phyloP scores from a whole-genome alignment of 495 filamentous ascomycete species.

The Podospora pseudoanserina region DNA sequence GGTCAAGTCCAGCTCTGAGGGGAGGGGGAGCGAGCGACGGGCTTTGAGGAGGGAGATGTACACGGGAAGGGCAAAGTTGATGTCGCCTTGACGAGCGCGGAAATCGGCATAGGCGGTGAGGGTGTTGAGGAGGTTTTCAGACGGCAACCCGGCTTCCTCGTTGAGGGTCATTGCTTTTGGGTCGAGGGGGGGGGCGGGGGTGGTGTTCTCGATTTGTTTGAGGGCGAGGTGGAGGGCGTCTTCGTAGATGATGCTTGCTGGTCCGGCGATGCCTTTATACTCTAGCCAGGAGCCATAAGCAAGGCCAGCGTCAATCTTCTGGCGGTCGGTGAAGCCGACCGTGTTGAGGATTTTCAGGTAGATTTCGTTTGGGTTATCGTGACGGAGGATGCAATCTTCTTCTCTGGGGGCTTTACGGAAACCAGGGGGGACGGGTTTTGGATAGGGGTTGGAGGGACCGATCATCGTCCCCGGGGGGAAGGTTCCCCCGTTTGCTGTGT shows the following conservation, averaged over 20 bases:
- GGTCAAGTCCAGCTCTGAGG: constrained; percentile 8
- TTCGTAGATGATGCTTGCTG: constrained; percentile 30
- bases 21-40: constrained; percentile 44
- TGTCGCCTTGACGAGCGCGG: constrained; percentile 61
- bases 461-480: constrained; percentile 68
- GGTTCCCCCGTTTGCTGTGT: constrained; percentile 59
- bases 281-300: constrained; percentile 80
- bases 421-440: constrained; percentile 63
- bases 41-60: constrained; percentile 80
- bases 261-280: constrained; percentile 57
- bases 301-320: constrained; percentile 73
- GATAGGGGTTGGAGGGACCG: constrained; percentile 78
- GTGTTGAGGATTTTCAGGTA: constrained; percentile 78
- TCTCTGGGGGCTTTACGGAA: constrained; percentile 58
- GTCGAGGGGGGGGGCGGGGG: constrained; percentile 54
- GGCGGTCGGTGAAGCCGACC: constrained; percentile 65
- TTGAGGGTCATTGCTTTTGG: constrained; percentile 57
- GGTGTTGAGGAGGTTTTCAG: constrained; percentile 67
- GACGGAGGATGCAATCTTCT: constrained; percentile 64
- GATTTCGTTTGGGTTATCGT: constrained; percentile 59
- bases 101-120: constrained; percentile 75
- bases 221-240: constrained; percentile 30
- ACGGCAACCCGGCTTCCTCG: constrained; percentile 49
- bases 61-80: constrained; percentile 70
- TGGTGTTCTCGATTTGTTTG: constrained; percentile 23